Evolutionary conservation across 2,329 filamentous ascomycete genomes (phyloP).

Genomic region (Massarina eburnea): DNA sequence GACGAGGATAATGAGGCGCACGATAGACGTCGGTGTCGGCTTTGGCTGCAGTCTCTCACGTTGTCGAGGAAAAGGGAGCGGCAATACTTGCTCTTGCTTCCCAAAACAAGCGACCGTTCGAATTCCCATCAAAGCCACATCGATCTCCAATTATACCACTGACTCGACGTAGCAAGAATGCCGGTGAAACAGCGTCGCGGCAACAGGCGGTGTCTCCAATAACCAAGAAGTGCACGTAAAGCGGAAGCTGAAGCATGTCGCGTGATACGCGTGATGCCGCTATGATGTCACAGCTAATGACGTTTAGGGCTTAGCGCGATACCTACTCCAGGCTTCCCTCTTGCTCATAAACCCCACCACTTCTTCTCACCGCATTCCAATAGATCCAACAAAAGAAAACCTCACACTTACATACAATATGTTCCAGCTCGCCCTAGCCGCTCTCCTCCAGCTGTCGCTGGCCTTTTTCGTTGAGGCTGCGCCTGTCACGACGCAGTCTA

Average conservation of each 20-base stretch:
- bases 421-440: constrained; percentile 39
- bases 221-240: background rate
- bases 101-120: too few relatives aligned
- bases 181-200: too few relatives aligned
- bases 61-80: too few relatives aligned
- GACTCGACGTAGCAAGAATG: too few relatives aligned
- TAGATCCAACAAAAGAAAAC: background rate
- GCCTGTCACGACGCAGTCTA: constrained; percentile 41
- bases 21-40: too few relatives aligned
- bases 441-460: constrained; percentile 58
- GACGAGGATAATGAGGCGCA: too few relatives aligned
- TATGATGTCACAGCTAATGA: background rate
- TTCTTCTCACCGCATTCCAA: background rate
- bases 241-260: background rate
- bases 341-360: background rate
- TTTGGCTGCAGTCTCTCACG: too few relatives aligned
- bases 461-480: constrained; percentile 55
- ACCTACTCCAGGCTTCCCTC: background rate
- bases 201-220: too few relatives aligned
- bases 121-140: too few relatives aligned
- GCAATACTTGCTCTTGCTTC: too few relatives aligned
- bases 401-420: constrained; percentile 16
- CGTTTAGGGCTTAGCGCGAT: background rate
- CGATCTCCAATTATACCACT: too few relatives aligned
- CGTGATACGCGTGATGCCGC: background rate